Base-by-base conservation (phyloP, 768 basidiomycete species). In the Suillus sp. region DNA sequence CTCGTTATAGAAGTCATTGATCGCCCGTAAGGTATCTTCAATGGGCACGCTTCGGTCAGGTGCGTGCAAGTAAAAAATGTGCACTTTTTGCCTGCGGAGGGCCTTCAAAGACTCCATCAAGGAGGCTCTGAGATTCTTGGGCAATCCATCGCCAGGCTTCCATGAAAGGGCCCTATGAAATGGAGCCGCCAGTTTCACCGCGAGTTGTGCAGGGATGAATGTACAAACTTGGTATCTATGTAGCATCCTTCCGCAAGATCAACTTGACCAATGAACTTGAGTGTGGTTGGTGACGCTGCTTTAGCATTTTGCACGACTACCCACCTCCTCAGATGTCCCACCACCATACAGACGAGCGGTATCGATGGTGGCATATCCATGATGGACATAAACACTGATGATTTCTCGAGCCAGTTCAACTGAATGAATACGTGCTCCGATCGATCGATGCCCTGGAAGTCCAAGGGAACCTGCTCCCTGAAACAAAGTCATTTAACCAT, bases 1-100 rank as follows among this genome's bases (percentile, higher is more conserved):
- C 68, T 83, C 80, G 60, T 80, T 76, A 76, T 85, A 75, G 25
- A 84, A 68, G 13, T 81, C 75, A 69, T 86, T 73, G 61, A 83
- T 75, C 1, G 76, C 80, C 62, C 74, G 77, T 30, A 85, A 64
- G 0, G 83, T 85, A 14, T 76, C 79, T 51, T 79, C 78, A 66
- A 80, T 83, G 1, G 80, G 78, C 10, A 77, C 79, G 10, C 73
- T 76, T 50, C 79, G 77, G 68, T 83, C 80, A 0, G 78, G 78
- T 5, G 72, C 74, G 63, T 85, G 85, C 0, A 87, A 75, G 70
- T 85, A 86, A 5, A 64, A 22, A 2, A 38, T 64, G 38, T 65
- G 67, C 22, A 69, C 59, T 14, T 62, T 66, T 32, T 66, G 62
- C 42, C 65, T 60, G 13, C 64, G 50, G 32, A 70, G 63, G 32